phyloP scores from a whole-genome alignment of 192 early-diverging fungal species.

The Phlyctochytrium planicorne region DNA sequence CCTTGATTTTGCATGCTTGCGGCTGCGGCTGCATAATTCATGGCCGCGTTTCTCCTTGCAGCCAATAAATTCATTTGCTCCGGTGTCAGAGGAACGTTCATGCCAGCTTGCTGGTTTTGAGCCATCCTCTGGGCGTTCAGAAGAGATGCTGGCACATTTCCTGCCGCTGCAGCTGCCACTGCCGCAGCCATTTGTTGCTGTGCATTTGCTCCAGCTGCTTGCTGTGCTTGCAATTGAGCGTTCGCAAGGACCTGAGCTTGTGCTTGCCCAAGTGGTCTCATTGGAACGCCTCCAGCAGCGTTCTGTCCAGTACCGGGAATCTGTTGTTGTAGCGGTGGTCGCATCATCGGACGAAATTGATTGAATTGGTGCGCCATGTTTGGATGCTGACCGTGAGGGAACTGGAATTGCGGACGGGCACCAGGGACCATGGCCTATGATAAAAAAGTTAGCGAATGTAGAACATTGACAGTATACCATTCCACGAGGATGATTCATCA shows the following conservation, averaged over 20 bases:
- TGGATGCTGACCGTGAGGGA: conserved; percentile 14
- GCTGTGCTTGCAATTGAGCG: neutral
- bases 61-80: neutral
- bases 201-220: neutral
- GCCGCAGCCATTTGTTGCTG: neutral
- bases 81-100: neutral
- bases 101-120: neutral
- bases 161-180: conserved; percentile 1
- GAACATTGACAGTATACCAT: conserved; percentile 15
- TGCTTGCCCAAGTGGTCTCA: neutral
- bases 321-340: neutral
- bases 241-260: neutral
- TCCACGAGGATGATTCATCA: neutral
- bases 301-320: neutral
- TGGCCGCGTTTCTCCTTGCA: neutral
- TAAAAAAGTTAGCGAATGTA: neutral
- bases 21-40: conserved; percentile 5
- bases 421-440: conserved; percentile 16
- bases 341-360: conserved; percentile 12
- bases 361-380: neutral
- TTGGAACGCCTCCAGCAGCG: neutral
- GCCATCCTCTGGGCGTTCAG: neutral
- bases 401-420: neutral
- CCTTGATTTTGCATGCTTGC: neutral
- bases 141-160: neutral